A percentile compares a stretch with the other conserved stretches of the same genome.
phyloP scores from a whole-genome alignment of 2,329 filamentous ascomycete genomes.

The Xylaria sp. region DNA sequence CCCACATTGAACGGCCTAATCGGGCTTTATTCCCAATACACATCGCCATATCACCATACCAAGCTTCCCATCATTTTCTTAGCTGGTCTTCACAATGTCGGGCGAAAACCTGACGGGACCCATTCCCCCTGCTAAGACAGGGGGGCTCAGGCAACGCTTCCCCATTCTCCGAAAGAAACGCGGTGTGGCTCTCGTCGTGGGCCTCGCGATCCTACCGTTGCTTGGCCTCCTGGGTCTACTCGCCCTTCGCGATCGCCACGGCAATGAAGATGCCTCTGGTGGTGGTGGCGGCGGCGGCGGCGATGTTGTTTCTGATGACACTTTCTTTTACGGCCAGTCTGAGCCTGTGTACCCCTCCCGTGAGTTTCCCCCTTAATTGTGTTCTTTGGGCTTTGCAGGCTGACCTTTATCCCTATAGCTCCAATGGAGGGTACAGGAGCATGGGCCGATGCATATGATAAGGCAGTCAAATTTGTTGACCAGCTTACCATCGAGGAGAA shows the following conservation, averaged over 20 bases:
- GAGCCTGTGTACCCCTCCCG: conserved; percentile 58
- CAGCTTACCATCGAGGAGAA: conserved; percentile 79
- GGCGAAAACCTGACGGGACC: not conserved
- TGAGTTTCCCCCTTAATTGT: conserved; percentile 39
- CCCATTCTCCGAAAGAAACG: conserved; percentile 39
- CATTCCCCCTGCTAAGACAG: conserved; percentile 26
- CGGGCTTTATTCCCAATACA: not conserved
- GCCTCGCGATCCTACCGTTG: conserved; percentile 41
- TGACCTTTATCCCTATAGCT: conserved; percentile 42
- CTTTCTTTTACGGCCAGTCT: conserved; percentile 56
- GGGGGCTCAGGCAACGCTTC: conserved; percentile 34
- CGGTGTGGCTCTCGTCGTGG: conserved; percentile 32
- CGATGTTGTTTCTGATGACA: conserved; percentile 47
- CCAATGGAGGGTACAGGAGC: conserved; percentile 63
- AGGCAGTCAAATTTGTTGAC: conserved; percentile 71
- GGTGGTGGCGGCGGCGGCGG: conserved; percentile 9
- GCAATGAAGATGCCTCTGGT: not conserved
- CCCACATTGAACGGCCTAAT: not conserved
- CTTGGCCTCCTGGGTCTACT: conserved; percentile 41
- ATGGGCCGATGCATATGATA: conserved; percentile 71
- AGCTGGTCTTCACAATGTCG: conserved; percentile 6
- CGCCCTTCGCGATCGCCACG: conserved; percentile 36
- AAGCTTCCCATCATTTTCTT: not conserved
- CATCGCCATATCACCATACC: not conserved
- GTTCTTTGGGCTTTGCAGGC: not conserved